These are phyloP conservation scores for Saturnispora ahearnii DNA, from an alignment of 805 yeast species.

Conservation along the genomic window DNA sequence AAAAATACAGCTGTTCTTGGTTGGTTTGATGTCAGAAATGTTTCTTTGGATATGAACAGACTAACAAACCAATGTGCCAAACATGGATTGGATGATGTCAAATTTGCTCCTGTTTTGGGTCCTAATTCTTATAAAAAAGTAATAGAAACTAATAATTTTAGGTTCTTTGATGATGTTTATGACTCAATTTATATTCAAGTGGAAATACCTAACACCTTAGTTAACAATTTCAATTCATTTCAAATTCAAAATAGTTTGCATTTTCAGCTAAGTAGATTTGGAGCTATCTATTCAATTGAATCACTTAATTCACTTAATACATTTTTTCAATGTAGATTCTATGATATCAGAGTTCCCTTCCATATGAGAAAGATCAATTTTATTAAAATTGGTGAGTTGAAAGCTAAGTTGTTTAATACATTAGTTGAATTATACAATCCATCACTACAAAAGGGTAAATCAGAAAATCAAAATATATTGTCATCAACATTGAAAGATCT, in stretches of 20 bases:
- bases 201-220: background rate
- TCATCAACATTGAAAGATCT: background rate
- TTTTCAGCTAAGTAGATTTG: conserved; percentile 18
- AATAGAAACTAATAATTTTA: conserved; percentile 12
- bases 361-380: conserved; percentile 18
- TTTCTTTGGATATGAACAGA: conserved; percentile 14
- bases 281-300: conserved; percentile 14
- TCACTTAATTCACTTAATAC: conserved; percentile 4
- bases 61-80: conserved; percentile 12
- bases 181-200: conserved; percentile 16
- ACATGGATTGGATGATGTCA: conserved; percentile 1
- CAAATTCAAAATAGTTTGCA: conserved; percentile 14
- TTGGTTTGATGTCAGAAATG: conserved; percentile 24
- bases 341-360: conserved; percentile 29
- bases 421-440: conserved; percentile 16
- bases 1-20: conserved; percentile 17
- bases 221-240: background rate
- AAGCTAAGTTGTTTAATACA: conserved; percentile 17
- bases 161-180: conserved; percentile 19
- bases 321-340: conserved; percentile 25
- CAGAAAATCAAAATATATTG: background rate
- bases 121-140: conserved; percentile 4
- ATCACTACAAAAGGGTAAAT: background rate
- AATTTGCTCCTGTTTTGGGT: conserved; percentile 12
- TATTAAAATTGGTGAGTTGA: conserved; percentile 8